Percentiles rank a stretch among this genome's conserved stretches.
Evolutionary conservation across 2,329 filamentous ascomycete genomes (phyloP).

Genomic region (Uncinocarpus reesii): DNA sequence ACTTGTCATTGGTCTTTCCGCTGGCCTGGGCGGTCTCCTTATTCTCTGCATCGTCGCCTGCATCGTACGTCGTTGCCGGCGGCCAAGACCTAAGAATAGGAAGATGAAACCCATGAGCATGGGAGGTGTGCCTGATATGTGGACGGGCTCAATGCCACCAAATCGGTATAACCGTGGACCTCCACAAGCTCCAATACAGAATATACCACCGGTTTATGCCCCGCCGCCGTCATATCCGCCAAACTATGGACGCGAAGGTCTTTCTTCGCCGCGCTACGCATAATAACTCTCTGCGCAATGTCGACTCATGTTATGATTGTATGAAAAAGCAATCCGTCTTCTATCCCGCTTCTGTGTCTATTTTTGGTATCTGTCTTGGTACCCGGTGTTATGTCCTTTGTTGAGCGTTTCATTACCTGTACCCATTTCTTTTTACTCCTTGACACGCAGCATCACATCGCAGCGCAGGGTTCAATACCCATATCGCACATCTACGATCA

Average conservation of each 20-base stretch:
- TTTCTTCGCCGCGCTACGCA: slow-evolving; percentile 9
- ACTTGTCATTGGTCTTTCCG: slow-evolving; percentile 70
- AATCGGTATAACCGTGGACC: slow-evolving; percentile 7
- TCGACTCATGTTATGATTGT: slow-evolving; percentile 1
- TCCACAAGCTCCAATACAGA: not conserved
- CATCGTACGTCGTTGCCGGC: slow-evolving; percentile 48
- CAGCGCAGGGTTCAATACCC: no score
- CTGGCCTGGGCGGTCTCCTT: slow-evolving; percentile 61
- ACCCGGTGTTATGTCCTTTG: no score
- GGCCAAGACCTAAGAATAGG: slow-evolving; percentile 26
- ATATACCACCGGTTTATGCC: slow-evolving; percentile 7
- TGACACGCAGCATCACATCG: no score
- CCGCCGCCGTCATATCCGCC: slow-evolving; percentile 5
- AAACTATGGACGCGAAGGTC: not conserved
- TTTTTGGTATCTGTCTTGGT: not conserved
- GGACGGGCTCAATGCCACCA: slow-evolving; percentile 7
- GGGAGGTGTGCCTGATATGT: slow-evolving; percentile 7
- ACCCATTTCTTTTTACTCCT: no score
- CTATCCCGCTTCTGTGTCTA: not conserved
- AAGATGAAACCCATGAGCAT: slow-evolving; percentile 17
- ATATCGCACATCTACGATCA: no score
- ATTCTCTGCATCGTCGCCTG: slow-evolving; percentile 60
- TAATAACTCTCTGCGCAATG: not conserved
- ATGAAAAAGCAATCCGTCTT: not conserved
- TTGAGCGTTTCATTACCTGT: no score